Conservation (phyloP, 2,329 filamentous ascomycete genomes). For the Neofusicoccum laricinum region DNA sequence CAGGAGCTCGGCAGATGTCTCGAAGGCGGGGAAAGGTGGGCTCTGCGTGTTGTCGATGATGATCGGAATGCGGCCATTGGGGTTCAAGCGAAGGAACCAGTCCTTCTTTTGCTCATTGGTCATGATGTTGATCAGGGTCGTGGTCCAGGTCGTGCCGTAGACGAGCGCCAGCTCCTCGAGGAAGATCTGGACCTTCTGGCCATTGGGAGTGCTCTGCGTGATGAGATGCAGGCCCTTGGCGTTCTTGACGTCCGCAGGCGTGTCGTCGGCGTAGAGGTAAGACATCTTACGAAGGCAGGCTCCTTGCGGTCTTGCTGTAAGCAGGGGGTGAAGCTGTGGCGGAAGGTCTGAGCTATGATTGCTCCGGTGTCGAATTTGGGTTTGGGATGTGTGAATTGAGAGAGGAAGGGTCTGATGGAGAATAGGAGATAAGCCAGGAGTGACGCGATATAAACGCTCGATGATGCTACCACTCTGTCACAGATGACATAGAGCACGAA, state of each 20-base stretch:
- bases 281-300: slow-evolving; percentile 29
- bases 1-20: slow-evolving; percentile 53
- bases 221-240: slow-evolving; percentile 52
- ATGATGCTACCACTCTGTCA: not conserved
- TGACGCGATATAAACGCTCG: not conserved
- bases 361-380: not conserved
- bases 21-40: slow-evolving; percentile 46
- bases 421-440: not conserved
- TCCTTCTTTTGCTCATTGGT: slow-evolving; percentile 58
- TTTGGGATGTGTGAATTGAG: not conserved
- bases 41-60: slow-evolving; percentile 12
- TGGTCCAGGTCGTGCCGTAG: slow-evolving; percentile 38
- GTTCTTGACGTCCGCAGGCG: slow-evolving; percentile 45
- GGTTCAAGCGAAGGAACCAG: slow-evolving; percentile 49
- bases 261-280: slow-evolving; percentile 45
- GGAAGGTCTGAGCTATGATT: not conserved
- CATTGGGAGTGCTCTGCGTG: slow-evolving; percentile 52
- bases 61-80: slow-evolving; percentile 13
- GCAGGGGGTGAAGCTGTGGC: not conserved
- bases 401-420: not conserved
- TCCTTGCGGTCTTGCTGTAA: not conserved
- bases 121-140: slow-evolving; percentile 37
- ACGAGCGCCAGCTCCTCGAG: slow-evolving; percentile 53
- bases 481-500: not conserved
- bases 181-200: slow-evolving; percentile 52